Conservation (phyloP, 768 basidiomycete genomes). For the Phaffia tasmanica region DNA sequence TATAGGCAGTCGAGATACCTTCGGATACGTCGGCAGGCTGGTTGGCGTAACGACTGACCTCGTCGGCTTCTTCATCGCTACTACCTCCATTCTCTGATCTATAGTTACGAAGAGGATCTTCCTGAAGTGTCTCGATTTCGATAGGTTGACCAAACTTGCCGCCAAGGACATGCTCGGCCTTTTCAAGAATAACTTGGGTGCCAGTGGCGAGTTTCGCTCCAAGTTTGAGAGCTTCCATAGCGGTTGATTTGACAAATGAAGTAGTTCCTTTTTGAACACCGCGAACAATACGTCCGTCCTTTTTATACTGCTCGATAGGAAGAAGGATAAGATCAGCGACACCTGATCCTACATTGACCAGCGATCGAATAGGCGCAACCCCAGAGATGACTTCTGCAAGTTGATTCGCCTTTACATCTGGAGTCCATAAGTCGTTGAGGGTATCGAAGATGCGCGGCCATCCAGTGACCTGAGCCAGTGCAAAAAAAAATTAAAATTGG, state of each 20-base stretch:
- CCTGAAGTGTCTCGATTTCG: slow-evolving; percentile 52
- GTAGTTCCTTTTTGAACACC: slow-evolving; percentile 90
- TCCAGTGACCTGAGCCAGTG: slow-evolving; percentile 61
- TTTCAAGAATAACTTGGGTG: slow-evolving; percentile 93
- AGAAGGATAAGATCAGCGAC: slow-evolving; percentile 90
- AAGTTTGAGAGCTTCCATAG: slow-evolving; percentile 87
- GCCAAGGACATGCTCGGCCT: slow-evolving; percentile 81
- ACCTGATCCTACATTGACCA: slow-evolving; percentile 95
- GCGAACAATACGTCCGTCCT: slow-evolving; percentile 81
- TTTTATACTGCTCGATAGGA: slow-evolving; percentile 94
- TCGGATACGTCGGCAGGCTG: slow-evolving; percentile 75
- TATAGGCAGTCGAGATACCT: slow-evolving; percentile 84
- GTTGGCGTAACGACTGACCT: slow-evolving; percentile 69
- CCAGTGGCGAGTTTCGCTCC: slow-evolving; percentile 90
- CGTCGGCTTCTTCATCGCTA: slow-evolving; percentile 21
- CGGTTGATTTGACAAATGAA: slow-evolving; percentile 85
- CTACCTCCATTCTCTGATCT: slow-evolving; percentile 43
- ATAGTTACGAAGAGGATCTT: slow-evolving; percentile 33
- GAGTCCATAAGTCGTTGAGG: slow-evolving; percentile 97
- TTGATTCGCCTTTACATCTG: slow-evolving; percentile 97
- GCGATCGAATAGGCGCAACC: slow-evolving; percentile 85
- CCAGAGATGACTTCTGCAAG: slow-evolving; percentile 94
- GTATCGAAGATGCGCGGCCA: slow-evolving; percentile 79
- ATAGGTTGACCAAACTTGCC: slow-evolving; percentile 58
- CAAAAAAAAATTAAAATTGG: too few species aligned